Base-by-base conservation (phyloP, 768 basidiomycete species). In the Trametes cinnabarina region DNA sequence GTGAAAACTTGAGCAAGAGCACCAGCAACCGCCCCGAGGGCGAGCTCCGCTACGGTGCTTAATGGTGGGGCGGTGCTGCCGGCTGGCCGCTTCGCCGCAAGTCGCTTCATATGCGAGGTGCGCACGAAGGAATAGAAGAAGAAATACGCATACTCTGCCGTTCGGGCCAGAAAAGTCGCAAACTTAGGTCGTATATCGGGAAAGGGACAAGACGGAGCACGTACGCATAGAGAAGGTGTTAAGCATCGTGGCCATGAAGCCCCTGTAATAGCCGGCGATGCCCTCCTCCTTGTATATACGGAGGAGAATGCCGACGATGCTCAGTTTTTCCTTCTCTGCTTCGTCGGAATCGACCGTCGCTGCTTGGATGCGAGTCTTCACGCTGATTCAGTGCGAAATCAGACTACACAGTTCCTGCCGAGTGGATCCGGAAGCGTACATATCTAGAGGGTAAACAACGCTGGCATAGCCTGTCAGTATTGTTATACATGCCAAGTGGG, bases 91-190 rank as follows among this genome's bases (percentile, higher is more conserved):
- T 78, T 82, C 19, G 79, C 74, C 11, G 80, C 74, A 47, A 92
- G 73, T 17, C 91, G 83, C 66, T 84, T 87, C 65, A 90, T 83
- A 73, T 94, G 94, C 4, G 89, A 81, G 20, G 80, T 84, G 63
- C 97, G 84, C 23, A 98, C 89, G 72, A 94, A 79, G 20, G 94
- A 90, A 72, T 98, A 98, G 77, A 97, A 98, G 81, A 96, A 98
- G 81, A 99, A 99, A 76, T 99, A 99, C 23, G 97, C 96, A 69
- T 95, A 98, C 84, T 97, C 95, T 97, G n/a, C n/a, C n/a, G n/a
- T n/a, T n/a, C n/a, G n/a, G n/a, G n/a, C n/a, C n/a, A n/a, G n/a
- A n/a, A n/a, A n/a, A n/a, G n/a, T n/a, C n/a, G n/a, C n/a, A n/a
- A n/a, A n/a, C n/a, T n/a, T n/a, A n/a, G n/a, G n/a, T n/a, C n/a